Evolutionary conservation across 495 filamentous ascomycete genomes (phyloP).

Genomic region (Chaetomium cochliodes): DNA sequence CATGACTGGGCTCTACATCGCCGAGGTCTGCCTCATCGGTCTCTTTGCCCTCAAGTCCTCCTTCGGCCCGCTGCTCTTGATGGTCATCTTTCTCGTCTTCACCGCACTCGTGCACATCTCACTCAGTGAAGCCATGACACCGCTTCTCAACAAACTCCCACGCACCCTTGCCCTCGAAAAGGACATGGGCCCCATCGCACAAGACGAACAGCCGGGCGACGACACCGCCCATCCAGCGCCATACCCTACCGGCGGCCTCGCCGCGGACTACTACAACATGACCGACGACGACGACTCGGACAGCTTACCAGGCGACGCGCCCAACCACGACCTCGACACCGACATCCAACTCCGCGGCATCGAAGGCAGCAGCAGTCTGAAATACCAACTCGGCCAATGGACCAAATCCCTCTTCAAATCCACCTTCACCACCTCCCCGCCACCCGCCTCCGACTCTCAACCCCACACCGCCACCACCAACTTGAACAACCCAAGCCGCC

Average conservation of each 20-base stretch:
- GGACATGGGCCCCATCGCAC: slow-evolving; percentile 51
- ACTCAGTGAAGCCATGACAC: slow-evolving; percentile 72
- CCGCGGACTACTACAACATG: slow-evolving; percentile 45
- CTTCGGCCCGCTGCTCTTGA: slow-evolving; percentile 69
- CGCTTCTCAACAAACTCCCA: slow-evolving; percentile 69
- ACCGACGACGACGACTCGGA: slow-evolving; percentile 32
- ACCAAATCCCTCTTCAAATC: slow-evolving; percentile 25
- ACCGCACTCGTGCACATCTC: slow-evolving; percentile 75
- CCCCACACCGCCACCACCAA: slow-evolving; percentile 9
- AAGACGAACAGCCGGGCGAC: slow-evolving; percentile 31
- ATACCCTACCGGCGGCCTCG: slow-evolving; percentile 26
- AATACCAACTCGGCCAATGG: slow-evolving; percentile 24
- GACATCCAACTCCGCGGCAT: slow-evolving; percentile 37
- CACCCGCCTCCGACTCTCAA: neutral
- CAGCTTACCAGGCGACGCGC: slow-evolving; percentile 29
- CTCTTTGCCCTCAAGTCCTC: slow-evolving; percentile 70
- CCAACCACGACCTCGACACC: slow-evolving; percentile 31
- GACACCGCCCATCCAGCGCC: slow-evolving; percentile 25
- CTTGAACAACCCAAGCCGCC: slow-evolving; percentile 14
- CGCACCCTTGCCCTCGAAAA: slow-evolving; percentile 49
- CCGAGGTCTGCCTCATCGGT: slow-evolving; percentile 75
- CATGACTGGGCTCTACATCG: slow-evolving; percentile 77
- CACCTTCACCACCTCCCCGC: slow-evolving; percentile 12
- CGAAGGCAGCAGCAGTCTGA: slow-evolving; percentile 37
- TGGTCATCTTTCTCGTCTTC: slow-evolving; percentile 70